Conservation (phyloP, 345 rosid genomes). For the Pistacia atlantica region DNA sequence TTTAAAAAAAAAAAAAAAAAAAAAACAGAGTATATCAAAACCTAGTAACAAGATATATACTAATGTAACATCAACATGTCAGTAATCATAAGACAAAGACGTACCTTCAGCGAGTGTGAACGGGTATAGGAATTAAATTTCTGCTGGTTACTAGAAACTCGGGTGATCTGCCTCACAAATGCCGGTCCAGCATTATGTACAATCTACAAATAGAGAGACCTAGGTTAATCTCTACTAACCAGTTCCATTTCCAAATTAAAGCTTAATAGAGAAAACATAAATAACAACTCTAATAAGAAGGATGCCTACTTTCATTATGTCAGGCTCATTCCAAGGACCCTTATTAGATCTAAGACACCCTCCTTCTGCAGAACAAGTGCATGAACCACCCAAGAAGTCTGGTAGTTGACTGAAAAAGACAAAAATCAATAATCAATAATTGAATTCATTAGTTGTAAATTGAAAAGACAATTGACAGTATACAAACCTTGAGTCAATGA, state of each 20-base stretch:
- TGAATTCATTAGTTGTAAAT: neutral
- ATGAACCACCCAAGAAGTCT: constrained; percentile 91
- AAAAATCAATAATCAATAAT: neutral
- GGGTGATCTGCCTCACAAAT: constrained; percentile 57
- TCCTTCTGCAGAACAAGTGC: constrained; percentile 76
- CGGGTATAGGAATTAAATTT: constrained; percentile 49
- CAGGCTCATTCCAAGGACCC: constrained; percentile 98
- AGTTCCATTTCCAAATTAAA: constrained; percentile 21
- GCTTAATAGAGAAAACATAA: constrained; percentile 7
- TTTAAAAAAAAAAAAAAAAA: neutral
- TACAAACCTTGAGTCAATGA: constrained; percentile 73
- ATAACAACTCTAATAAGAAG: constrained; percentile 8
- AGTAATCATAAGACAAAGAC: constrained; percentile 7
- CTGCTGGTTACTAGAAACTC: constrained; percentile 51
- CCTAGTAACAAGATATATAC: constrained; percentile 2
- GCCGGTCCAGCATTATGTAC: constrained; percentile 63
- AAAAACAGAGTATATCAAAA: constrained; percentile 16
- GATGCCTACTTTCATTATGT: constrained; percentile 75
- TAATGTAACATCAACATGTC: constrained; percentile 2
- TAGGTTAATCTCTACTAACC: constrained; percentile 24
- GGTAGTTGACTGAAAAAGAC: constrained; percentile 82
- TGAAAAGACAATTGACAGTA: constrained; percentile 13
- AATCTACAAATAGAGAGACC: constrained; percentile 46
- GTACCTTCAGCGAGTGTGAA: constrained; percentile 57
- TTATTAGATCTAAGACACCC: constrained; percentile 91